Conservation (phyloP, 768 basidiomycete species). For the Auriscalpium orientale region DNA sequence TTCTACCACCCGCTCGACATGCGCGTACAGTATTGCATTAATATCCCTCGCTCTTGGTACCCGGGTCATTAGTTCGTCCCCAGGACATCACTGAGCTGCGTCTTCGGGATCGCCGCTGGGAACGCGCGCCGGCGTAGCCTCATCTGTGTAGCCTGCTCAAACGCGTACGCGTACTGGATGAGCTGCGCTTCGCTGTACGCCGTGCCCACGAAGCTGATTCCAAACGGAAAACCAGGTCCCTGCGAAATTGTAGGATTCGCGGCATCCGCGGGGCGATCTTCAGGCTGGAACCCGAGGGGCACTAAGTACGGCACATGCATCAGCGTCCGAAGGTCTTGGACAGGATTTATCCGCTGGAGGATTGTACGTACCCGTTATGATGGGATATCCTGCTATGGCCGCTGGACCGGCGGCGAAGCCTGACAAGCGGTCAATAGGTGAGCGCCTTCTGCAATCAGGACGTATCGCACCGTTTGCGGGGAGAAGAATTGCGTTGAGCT, state of each 20-base stretch:
- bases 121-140: slow-evolving; percentile 42
- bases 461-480: slow-evolving; percentile 26
- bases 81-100: slow-evolving; percentile 35
- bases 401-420: slow-evolving; percentile 13
- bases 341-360: not conserved
- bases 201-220: slow-evolving; percentile 37
- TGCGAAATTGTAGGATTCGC: slow-evolving; percentile 23
- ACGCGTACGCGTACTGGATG: slow-evolving; percentile 38
- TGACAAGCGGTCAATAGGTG: not conserved
- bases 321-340: not conserved
- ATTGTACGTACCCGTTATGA: slow-evolving; percentile 23
- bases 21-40: too few relatives aligned
- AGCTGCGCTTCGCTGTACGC: slow-evolving; percentile 38
- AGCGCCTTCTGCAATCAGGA: not conserved
- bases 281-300: slow-evolving; percentile 30
- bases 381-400: slow-evolving; percentile 31
- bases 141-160: slow-evolving; percentile 50
- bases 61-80: not conserved
- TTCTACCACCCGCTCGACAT: too few relatives aligned
- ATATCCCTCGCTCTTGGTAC: too few relatives aligned
- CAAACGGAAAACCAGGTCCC: slow-evolving; percentile 28
- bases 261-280: slow-evolving; percentile 17
- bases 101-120: slow-evolving; percentile 47
- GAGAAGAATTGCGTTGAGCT: slow-evolving; percentile 46
- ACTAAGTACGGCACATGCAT: slow-evolving; percentile 10